Evolutionary conservation across 2,329 filamentous ascomycete species (phyloP).

Genomic region (Cladophialophora exuberans): DNA sequence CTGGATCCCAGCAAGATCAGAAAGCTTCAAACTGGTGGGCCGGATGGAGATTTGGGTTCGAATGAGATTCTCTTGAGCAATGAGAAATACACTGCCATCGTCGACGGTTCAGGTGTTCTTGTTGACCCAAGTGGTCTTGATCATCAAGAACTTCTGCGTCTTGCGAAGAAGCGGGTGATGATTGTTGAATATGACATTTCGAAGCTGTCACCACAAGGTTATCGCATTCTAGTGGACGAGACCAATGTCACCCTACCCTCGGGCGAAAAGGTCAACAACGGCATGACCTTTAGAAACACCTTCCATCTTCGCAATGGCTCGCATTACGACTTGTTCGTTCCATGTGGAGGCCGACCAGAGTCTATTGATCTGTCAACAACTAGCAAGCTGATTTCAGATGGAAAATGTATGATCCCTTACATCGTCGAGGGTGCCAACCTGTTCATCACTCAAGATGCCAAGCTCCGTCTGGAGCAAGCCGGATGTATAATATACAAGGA

Average conservation of each 20-base stretch:
- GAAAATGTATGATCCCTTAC: conserved; percentile 85
- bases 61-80: conserved; percentile 97
- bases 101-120: conserved; percentile 94
- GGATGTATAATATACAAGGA: conserved; percentile 97
- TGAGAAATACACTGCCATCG: conserved; percentile 92
- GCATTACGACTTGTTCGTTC: conserved; percentile 86
- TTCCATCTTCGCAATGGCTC: conserved; percentile 85
- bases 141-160: conserved; percentile 76
- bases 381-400: conserved; percentile 83
- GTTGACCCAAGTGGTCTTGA: conserved; percentile 91
- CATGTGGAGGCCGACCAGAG: conserved; percentile 93
- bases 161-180: conserved; percentile 87
- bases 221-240: conserved; percentile 90
- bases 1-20: conserved; percentile 81
- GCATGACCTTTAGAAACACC: conserved; percentile 94
- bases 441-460: conserved; percentile 98
- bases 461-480: conserved; percentile 91
- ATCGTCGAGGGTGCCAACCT: conserved; percentile 98
- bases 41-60: conserved; percentile 93
- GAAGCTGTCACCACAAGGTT: conserved; percentile 86
- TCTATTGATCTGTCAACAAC: conserved; percentile 92
- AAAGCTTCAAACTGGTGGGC: conserved; percentile 97
- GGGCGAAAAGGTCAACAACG: conserved; percentile 86
- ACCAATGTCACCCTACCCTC: conserved; percentile 82
- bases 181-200: conserved; percentile 81